These are phyloP conservation scores for Epichloe bromicola DNA, from an alignment of 2,329 filamentous ascomycete species.

Conservation along the genomic window DNA sequence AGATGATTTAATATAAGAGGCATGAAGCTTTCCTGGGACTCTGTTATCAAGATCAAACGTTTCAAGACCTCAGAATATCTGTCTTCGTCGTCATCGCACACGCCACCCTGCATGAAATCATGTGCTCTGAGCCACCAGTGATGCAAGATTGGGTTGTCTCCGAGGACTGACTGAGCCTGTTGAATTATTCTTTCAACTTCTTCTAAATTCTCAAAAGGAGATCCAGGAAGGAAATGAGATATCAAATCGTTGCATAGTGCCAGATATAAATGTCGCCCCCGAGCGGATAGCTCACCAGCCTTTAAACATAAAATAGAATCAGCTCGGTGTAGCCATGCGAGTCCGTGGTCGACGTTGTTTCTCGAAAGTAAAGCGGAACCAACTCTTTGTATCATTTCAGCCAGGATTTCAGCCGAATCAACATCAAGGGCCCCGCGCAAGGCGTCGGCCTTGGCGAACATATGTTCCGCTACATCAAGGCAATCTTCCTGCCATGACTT, in stretches of 20 bases:
- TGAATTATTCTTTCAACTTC: constrained; percentile 45
- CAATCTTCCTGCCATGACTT: constrained; percentile 65
- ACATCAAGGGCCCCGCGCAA: constrained; percentile 29
- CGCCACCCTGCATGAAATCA: constrained; percentile 30
- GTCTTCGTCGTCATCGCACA: constrained; percentile 29
- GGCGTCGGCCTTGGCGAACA: constrained; percentile 50
- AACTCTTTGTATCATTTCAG: constrained; percentile 59
- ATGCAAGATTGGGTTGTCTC: constrained; percentile 50
- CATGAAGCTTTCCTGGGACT: constrained; percentile 50
- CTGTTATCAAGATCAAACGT: constrained; percentile 46
- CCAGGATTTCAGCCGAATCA: constrained; percentile 43
- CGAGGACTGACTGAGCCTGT: constrained; percentile 48
- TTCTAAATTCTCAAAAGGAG: constrained; percentile 28
- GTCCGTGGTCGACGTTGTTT: constrained; percentile 39
- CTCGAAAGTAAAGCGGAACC: constrained; percentile 45
- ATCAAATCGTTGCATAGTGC: constrained; percentile 53
- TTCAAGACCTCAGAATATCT: constrained; percentile 41
- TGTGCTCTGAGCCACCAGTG: constrained; percentile 58
- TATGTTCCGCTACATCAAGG: constrained; percentile 64
- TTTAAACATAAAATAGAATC: constrained; percentile 42
- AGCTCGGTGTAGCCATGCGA: constrained; percentile 63
- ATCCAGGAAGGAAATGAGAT: constrained; percentile 36
- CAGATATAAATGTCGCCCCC: constrained; percentile 50
- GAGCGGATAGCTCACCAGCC: constrained; percentile 40
- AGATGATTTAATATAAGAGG: constrained; percentile 55